phyloP scores from a whole-genome alignment of 257 asterid genomes.

The Plantago ovata region DNA sequence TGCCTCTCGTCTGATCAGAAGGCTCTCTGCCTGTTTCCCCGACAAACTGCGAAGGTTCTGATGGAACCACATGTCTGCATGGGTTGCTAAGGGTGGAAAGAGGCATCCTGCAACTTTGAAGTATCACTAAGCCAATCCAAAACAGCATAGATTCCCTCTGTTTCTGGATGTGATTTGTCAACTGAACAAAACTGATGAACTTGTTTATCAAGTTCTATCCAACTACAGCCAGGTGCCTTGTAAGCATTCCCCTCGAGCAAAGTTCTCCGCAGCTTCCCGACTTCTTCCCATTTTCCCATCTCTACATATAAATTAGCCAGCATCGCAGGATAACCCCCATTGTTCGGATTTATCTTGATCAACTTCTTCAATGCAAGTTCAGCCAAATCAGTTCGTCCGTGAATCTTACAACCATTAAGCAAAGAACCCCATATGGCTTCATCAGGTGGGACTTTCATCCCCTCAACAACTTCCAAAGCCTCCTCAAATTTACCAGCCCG shows the following conservation, averaged over 20 bases:
- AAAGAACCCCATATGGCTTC: slow-evolving; percentile 76
- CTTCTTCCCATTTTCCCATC: slow-evolving; percentile 71
- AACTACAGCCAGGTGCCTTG: slow-evolving; percentile 74
- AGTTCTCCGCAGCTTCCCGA: slow-evolving; percentile 37
- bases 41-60: too few species aligned
- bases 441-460: slow-evolving; percentile 64
- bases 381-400: slow-evolving; percentile 56
- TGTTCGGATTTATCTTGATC: slow-evolving; percentile 51
- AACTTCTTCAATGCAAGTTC: slow-evolving; percentile 50
- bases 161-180: slow-evolving; percentile 60
- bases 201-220: slow-evolving; percentile 63
- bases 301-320: slow-evolving; percentile 69
- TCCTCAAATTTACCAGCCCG: slow-evolving; percentile 66
- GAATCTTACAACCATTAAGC: slow-evolving; percentile 73
- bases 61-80: too few species aligned
- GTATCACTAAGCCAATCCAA: slow-evolving; percentile 37
- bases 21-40: too few species aligned
- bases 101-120: slow-evolving; percentile 10
- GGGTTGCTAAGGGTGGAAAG: neutral
- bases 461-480: slow-evolving; percentile 52
- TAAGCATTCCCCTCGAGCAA: slow-evolving; percentile 37
- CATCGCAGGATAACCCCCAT: slow-evolving; percentile 63
- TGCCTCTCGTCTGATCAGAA: too few species aligned
- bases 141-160: slow-evolving; percentile 50
- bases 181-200: slow-evolving; percentile 55